Conservation (phyloP, 2,329 filamentous ascomycete species). For the Fusarium annulatum region DNA sequence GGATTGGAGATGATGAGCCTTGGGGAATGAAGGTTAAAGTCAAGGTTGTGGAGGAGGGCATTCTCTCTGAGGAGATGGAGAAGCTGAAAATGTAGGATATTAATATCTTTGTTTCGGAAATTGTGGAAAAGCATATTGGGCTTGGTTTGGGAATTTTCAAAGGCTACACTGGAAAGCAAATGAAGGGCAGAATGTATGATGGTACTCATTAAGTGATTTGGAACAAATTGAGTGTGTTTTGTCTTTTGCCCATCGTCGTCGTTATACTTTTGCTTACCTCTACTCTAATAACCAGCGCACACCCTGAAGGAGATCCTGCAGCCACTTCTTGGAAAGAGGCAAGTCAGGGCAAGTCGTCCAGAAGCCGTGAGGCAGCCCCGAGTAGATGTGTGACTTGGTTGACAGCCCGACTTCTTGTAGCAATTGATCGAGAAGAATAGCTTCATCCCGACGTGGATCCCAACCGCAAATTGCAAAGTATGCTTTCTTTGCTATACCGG, state of each 20-base stretch:
- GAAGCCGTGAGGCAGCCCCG: conserved; percentile 56
- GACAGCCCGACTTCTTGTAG: conserved; percentile 49
- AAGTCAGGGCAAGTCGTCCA: conserved; percentile 53
- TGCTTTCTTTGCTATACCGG: conserved; percentile 47
- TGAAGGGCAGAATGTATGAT: neutral
- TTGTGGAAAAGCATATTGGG: neutral
- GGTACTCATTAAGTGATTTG: neutral
- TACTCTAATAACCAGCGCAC: conserved; percentile 39
- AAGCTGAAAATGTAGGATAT: neutral
- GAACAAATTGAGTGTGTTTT: neutral
- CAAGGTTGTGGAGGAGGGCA: conserved; percentile 49
- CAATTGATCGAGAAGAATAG: conserved; percentile 57
- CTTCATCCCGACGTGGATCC: conserved; percentile 62
- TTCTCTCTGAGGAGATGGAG: conserved; percentile 28
- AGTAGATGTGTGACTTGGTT: conserved; percentile 54
- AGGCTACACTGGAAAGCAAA: neutral
- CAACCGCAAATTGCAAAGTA: conserved; percentile 61
- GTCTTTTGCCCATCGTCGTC: neutral
- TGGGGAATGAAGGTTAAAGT: conserved; percentile 55
- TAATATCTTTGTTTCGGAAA: neutral
- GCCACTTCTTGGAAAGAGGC: conserved; percentile 46
- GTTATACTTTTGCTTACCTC: neutral
- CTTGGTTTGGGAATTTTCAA: neutral
- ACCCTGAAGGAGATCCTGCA: conserved; percentile 43
- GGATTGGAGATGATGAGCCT: conserved; percentile 51